Base-by-base conservation (phyloP, 805 yeast genomes). In the Starmerella sirachaensis region DNA sequence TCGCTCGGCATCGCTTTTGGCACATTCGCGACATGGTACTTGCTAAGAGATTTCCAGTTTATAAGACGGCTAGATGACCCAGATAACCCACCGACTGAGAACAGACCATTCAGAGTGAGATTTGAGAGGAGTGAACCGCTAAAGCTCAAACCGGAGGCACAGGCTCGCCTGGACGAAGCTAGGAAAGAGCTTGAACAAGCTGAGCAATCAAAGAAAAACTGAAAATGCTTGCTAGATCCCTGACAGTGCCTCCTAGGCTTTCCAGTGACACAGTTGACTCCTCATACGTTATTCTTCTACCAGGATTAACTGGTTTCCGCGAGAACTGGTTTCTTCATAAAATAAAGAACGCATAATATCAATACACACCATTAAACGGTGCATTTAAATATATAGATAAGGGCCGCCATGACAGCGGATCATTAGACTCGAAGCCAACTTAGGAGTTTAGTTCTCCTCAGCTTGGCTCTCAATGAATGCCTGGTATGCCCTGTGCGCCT, bases 401-500 rank as follows among this genome's bases (percentile, higher is more conserved):
- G n/a, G n/a, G n/a, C n/a, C n/a, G n/a, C n/a, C n/a, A n/a, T n/a
- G n/a, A n/a, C n/a, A n/a, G n/a, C n/a, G n/a, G n/a, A n/a, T n/a
- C n/a, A n/a, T n/a, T n/a, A n/a, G n/a, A n/a, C n/a, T n/a, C n/a
- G n/a, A n/a, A n/a, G n/a, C n/a, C n/a, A n/a, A n/a, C n/a, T n/a
- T n/a, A n/a, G n/a, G n/a, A n/a, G n/a, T n/a, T n/a, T n/a, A n/a
- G n/a, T n/a, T n/a, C n/a, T n/a, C n/a, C n/a, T n/a, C n/a, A n/a
- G n/a, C 63, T 41, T 51, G 51, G 33, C 38, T 23, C 56, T 76
- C 76, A 67, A 81, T 77, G 74, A 79, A 86, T 58, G 80, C 83
- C 67, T 83, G 85, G 66, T 83, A 88, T 59, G 96, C 96, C 65
- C 78, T 74, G 54, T 78, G 74, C 52, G 98, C 98, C 64, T 88